Evolutionary conservation across 2,329 filamentous ascomycete genomes (phyloP), one percentile per base, ranked within the genome.

Genomic region (Polytolypa hystricis): DNA sequence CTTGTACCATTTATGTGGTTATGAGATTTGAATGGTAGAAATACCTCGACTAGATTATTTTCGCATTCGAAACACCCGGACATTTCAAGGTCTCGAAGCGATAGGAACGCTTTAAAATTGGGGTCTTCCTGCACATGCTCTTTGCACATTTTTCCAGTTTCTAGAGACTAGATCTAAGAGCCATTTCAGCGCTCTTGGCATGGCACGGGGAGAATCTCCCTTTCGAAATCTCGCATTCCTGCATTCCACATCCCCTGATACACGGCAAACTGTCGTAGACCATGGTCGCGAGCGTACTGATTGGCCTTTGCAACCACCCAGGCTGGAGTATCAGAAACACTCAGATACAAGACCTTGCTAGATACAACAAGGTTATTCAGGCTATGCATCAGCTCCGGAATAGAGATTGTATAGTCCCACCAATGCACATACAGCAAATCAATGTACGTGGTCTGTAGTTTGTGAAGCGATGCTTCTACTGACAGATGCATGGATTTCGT

Each of bases 151-250:
- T n/a, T n/a, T n/a, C n/a, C n/a, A n/a, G n/a, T n/a, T n/a, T n/a
- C n/a, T n/a, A n/a, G n/a, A n/a, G n/a, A n/a, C n/a, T n/a, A n/a
- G n/a, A n/a, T n/a, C n/a, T n/a, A n/a, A n/a, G n/a, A n/a, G n/a
- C n/a, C n/a, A n/a, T n/a, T n/a, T n/a, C n/a, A n/a, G n/a, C n/a
- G n/a, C n/a, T n/a, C n/a, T n/a, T n/a, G n/a, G n/a, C n/a, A n/a
- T n/a, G n/a, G n/a, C 78, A 82, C 82, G 28, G 76, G 76, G 23
- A 83, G 66, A 46, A 81, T 77, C n/a, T 81, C 77, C 16, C 76
- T 67, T 60, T 81, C 77, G 34, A 81, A 72, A 53, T 84, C 80
- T 16, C 81, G 71, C 32, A 73, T 65, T 1, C 62, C 66, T 12
- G 70, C 66, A 15, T 62, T 72, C 76, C 77, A 84, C 8, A 60